Conservation (phyloP, 805 yeast genomes). For the Saccharomyces jurei region DNA sequence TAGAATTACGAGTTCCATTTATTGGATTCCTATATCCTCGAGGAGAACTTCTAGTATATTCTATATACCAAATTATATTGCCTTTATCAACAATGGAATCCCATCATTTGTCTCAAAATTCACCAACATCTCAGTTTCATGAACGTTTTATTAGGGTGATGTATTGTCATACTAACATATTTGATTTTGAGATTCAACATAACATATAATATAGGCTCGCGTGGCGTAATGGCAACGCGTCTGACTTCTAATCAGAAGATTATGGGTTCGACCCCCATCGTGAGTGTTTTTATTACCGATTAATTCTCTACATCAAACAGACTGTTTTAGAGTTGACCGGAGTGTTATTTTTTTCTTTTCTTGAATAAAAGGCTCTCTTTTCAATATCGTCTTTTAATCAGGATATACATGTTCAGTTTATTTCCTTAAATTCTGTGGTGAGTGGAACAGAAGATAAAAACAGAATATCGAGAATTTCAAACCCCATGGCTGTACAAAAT, state of each 20-base stretch:
- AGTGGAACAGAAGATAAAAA: neutral
- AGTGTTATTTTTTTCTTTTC: neutral
- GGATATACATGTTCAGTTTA: neutral
- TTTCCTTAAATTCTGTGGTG: neutral
- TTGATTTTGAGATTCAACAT: no score
- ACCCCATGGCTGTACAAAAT: conserved; percentile 28
- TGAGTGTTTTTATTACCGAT: conserved; percentile 35
- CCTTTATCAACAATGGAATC: no score
- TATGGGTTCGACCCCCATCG: conserved; percentile 51
- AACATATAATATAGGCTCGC: conserved; percentile 33
- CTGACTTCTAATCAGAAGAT: conserved; percentile 50
- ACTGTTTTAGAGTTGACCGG: no score
- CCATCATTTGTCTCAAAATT: no score
- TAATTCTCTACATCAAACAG: no score
- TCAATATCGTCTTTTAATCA: neutral
- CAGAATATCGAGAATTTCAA: neutral
- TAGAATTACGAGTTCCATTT: no score
- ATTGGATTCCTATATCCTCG: no score
- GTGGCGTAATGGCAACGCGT: conserved; percentile 53
- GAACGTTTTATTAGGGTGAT: no score
- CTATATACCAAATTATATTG: no score
- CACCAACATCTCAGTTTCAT: no score
- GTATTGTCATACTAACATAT: no score
- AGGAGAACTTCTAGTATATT: no score
- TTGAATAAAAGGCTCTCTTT: neutral